Conservation (phyloP, 768 basidiomycete genomes). For the Pulveroboletus sp. region DNA sequence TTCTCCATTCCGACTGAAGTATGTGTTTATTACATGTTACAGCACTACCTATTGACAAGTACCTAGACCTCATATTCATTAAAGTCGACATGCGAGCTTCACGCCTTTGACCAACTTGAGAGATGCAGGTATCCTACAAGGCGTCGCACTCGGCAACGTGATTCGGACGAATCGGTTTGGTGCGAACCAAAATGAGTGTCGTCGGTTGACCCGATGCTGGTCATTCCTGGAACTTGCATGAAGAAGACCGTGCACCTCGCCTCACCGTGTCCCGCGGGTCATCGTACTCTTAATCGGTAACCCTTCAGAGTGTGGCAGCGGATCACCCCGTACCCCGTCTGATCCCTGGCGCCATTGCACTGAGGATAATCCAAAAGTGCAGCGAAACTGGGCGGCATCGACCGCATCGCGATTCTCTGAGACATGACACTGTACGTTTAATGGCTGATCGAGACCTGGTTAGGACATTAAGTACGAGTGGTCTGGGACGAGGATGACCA, state of each 20-base stretch:
- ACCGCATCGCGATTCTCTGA: constrained; percentile 73
- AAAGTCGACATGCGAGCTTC: constrained; percentile 59
- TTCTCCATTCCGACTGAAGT: too few relatives aligned
- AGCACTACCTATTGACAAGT: too few relatives aligned
- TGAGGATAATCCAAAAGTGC: constrained; percentile 63
- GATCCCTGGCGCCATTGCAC: constrained; percentile 45
- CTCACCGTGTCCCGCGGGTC: constrained; percentile 88
- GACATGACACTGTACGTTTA: constrained; percentile 75
- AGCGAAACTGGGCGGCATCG: constrained; percentile 49
- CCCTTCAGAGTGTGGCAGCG: constrained; percentile 84
- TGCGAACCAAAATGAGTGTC: too few relatives aligned
- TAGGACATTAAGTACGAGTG: background rate
- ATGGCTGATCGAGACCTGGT: constrained; percentile 40
- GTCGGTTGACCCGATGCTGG: constrained; percentile 23
- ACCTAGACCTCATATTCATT: too few relatives aligned
- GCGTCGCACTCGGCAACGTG: background rate
- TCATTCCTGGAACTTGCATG: constrained; percentile 76
- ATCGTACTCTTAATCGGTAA: constrained; percentile 84
- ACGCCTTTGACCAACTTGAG: constrained; percentile 64
- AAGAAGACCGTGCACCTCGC: background rate
- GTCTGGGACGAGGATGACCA: background rate
- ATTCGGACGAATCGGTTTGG: too few relatives aligned
- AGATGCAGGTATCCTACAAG: constrained; percentile 57
- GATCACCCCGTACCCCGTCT: constrained; percentile 59
- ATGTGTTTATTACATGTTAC: too few relatives aligned